Evolutionary conservation across 345 rosid genomes (phyloP).

Genomic region (Cardamine resedifolia): DNA sequence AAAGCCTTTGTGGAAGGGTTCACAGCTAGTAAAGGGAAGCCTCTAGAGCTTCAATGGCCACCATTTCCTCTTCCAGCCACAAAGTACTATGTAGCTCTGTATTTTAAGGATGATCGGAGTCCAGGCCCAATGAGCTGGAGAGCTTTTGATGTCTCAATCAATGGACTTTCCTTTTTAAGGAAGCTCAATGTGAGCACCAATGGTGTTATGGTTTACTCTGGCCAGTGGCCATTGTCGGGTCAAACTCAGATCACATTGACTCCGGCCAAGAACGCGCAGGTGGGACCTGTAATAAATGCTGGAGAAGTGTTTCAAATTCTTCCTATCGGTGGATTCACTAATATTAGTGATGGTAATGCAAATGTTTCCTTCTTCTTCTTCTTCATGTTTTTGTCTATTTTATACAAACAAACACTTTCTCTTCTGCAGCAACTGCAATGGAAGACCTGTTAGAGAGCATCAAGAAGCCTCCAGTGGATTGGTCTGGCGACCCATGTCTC

Average conservation of each 20-base stretch:
- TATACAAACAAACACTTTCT: slow-evolving; percentile 11
- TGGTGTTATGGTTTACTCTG: slow-evolving; percentile 67
- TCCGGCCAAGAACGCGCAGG: slow-evolving; percentile 45
- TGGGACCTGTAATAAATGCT: slow-evolving; percentile 74
- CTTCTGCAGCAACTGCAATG: slow-evolving; percentile 54
- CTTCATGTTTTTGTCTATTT: slow-evolving; percentile 8
- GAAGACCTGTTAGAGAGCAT: slow-evolving; percentile 57
- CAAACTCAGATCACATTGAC: slow-evolving; percentile 57
- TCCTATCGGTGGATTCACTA: slow-evolving; percentile 66
- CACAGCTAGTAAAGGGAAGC: slow-evolving; percentile 58
- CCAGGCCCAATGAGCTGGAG: slow-evolving; percentile 73
- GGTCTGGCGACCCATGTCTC: slow-evolving; percentile 93
- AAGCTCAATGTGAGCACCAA: slow-evolving; percentile 59
- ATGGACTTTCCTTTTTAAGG: slow-evolving; percentile 57
- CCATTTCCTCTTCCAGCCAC: slow-evolving; percentile 52
- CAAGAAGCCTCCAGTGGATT: slow-evolving; percentile 65
- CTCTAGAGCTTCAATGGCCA: slow-evolving; percentile 63
- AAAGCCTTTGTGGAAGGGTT: slow-evolving; percentile 54
- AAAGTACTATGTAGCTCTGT: slow-evolving; percentile 68
- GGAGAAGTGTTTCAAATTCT: slow-evolving; percentile 76
- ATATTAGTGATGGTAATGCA: slow-evolving; percentile 61
- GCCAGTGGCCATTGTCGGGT: slow-evolving; percentile 75
- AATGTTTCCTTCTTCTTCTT: slow-evolving; percentile 7
- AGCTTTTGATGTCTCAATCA: slow-evolving; percentile 61
- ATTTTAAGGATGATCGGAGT: slow-evolving; percentile 70